A percentile compares a stretch with the other conserved stretches of the same genome.
phyloP scores from a whole-genome alignment of 805 yeast genomes.

The Priceomyces fermenticarens region DNA sequence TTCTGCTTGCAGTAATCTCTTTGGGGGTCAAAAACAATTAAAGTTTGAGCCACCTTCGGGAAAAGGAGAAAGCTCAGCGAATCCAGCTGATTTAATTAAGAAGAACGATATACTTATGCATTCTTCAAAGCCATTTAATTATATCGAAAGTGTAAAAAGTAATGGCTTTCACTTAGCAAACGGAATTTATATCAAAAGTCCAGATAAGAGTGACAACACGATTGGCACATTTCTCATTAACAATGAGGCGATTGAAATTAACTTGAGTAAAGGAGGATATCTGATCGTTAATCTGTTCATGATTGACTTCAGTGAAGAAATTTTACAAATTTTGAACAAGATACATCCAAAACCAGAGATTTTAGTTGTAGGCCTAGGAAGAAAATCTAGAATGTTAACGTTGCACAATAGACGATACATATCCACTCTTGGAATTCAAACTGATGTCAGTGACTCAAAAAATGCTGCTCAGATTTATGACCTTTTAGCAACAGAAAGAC shows the following conservation, averaged over 20 bases:
- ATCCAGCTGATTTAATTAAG: conserved; percentile 43
- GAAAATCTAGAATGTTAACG: conserved; percentile 58
- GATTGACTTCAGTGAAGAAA: conserved; percentile 48
- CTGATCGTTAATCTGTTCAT: conserved; percentile 47
- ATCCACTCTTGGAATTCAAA: conserved; percentile 60
- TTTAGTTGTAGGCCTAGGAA: conserved; percentile 69
- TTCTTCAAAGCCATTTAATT: conserved; percentile 40
- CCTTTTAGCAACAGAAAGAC: conserved; percentile 75
- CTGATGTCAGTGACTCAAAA: conserved; percentile 61
- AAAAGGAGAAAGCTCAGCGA: conserved; percentile 37
- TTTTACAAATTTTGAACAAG: conserved; percentile 48
- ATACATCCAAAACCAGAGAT: conserved; percentile 78
- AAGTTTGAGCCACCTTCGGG: conserved; percentile 28
- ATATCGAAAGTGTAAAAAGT: conserved; percentile 41
- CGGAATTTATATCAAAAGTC: conserved; percentile 46
- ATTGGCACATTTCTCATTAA: conserved; percentile 50
- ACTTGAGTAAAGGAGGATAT: conserved; percentile 45
- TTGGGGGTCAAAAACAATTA: conserved; percentile 9
- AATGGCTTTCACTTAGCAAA: conserved; percentile 62
- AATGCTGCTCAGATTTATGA: conserved; percentile 72
- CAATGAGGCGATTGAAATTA: conserved; percentile 61
- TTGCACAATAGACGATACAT: conserved; percentile 51
- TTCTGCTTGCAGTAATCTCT: conserved; percentile 3
- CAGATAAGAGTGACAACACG: conserved; percentile 32
- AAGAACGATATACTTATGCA: conserved; percentile 42